These are phyloP conservation scores for Cryptosporidium andersoni DNA, from an alignment of 169 alveolate genomes.

Conservation along the genomic window DNA sequence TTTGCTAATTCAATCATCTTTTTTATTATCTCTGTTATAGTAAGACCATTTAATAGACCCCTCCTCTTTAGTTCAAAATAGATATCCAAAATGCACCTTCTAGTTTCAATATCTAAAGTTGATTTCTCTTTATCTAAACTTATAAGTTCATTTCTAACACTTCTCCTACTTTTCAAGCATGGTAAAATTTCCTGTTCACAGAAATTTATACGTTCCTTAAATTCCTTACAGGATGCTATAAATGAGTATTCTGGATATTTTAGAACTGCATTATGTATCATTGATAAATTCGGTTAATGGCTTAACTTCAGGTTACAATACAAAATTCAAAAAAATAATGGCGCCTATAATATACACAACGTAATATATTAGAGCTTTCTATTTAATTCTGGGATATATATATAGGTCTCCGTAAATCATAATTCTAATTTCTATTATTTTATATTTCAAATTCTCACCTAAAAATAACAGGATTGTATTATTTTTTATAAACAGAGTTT, in stretches of 20 bases:
- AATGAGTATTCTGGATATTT: constrained; percentile 20
- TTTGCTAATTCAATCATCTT: constrained; percentile 10
- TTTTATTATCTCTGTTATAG: constrained; percentile 16
- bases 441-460: too few species aligned
- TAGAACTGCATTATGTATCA: constrained; percentile 6
- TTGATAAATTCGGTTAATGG: constrained; percentile 1
- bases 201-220: constrained; percentile 52
- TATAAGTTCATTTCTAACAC: too few species aligned
- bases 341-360: constrained; percentile 1
- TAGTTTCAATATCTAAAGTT: constrained; percentile 9
- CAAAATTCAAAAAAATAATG: too few species aligned
- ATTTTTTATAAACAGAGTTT: too few species aligned
- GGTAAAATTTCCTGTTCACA: constrained; percentile 32
- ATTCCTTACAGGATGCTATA: constrained; percentile 60
- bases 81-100: constrained; percentile 7
- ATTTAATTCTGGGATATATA: too few species aligned
- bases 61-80: neutral
- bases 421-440: too few species aligned
- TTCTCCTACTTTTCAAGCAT: constrained; percentile 2
- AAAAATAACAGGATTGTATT: too few species aligned
- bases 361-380: neutral
- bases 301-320: neutral
- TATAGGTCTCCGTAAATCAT: neutral
- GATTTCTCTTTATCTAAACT: neutral
- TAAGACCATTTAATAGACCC: constrained; percentile 10